Base-by-base conservation (phyloP, 345 rosid genomes). In the Brassica rapa region DNA sequence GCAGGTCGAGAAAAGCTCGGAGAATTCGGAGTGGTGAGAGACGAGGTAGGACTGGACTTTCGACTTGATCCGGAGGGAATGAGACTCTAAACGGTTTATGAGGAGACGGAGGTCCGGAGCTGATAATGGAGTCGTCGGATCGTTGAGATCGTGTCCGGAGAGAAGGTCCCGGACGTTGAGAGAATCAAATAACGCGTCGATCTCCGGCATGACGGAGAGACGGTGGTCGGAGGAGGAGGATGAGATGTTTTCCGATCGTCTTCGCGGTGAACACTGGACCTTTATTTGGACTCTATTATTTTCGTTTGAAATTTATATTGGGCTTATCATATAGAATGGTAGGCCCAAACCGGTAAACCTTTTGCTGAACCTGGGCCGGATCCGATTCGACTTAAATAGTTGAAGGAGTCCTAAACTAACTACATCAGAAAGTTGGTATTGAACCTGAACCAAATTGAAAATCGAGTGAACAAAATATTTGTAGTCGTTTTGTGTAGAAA, bases 91-190 rank as follows among this genome's bases (percentile, higher is more conserved):
- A 51, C 91, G 88, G 62, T 78, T 77, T 76, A 86, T 86, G 56
- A 95, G 91, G 82, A 95, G 99, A 74, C 97, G 99, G 80, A 95
- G 99, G 86, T 95, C 99, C 16, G 98, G 98, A 32, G 97, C 93
- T 21, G 98, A 85, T 56, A 95, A 91, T 0, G 97, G 98, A 9
- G 96, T 84, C 15, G 88, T 83, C 0, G 92, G 89, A 76, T 95
- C 99, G 57, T 86, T 74, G 25, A 90, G 89, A 85, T 95, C 97
- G 74, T 87, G 84, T 70, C 93, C 86, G 37, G 98, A 77, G 78
- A 95, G 99, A 57, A 93, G 99, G 59, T 95, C 97, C 2, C 91
- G 87, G 66, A 95, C 86, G 85, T 90, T 88, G 80, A 95, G 83
- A 3, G 85, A 68, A 77, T 89, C 87, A 64, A 90, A 84, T 24